Conservation (phyloP, 257 asterid species). For the Nicotiana noctiflora region DNA sequence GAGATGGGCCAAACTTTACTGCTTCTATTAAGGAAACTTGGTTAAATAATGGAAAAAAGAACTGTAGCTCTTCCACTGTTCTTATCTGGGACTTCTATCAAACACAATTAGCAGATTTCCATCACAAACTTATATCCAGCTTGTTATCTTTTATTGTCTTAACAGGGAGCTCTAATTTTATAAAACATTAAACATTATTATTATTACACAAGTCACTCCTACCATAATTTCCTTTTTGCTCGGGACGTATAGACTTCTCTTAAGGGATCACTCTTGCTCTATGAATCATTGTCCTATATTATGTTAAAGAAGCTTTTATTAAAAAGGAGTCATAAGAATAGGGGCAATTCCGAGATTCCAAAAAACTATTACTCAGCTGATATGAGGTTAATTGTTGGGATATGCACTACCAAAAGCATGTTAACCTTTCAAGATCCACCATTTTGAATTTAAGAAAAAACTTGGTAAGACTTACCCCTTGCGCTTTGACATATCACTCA, state of each 20-base stretch:
- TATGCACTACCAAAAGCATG: not conserved
- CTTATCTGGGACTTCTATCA: not conserved
- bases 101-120: not conserved
- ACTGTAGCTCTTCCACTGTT: not conserved
- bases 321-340: not conserved
- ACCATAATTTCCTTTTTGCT: not conserved
- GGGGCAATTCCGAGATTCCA: not conserved
- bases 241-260: not conserved
- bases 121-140: not conserved
- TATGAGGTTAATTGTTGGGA: not conserved
- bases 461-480: constrained; percentile 45
- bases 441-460: not conserved
- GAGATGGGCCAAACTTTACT: not conserved
- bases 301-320: not conserved
- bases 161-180: not conserved
- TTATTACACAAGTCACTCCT: not conserved
- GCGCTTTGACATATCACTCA: constrained; percentile 75
- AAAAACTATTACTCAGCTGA: not conserved
- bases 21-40: not conserved
- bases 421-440: not conserved
- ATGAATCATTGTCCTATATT: not conserved
- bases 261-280: not conserved
- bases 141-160: not conserved
- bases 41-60: not conserved
- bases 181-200: not conserved